phyloP scores from a whole-genome alignment of 2,329 filamentous ascomycete species.

The Clonostachys byssicola region DNA sequence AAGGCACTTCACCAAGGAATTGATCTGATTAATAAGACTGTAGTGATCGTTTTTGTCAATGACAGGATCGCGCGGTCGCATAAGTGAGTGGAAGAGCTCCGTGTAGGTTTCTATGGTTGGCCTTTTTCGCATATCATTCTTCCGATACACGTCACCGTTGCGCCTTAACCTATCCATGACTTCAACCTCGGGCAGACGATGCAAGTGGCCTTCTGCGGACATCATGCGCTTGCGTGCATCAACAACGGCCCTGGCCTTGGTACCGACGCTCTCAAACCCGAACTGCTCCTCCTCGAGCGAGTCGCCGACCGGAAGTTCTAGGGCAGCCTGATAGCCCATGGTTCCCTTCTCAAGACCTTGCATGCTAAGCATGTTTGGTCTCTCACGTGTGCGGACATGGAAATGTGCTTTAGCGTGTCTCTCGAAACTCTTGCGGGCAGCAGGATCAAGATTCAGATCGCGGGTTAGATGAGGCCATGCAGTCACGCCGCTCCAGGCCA shows the following conservation, averaged over 20 bases:
- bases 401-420: constrained; percentile 50
- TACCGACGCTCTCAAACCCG: constrained; percentile 51
- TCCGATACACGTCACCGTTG: constrained; percentile 50
- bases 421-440: constrained; percentile 32
- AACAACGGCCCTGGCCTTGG: constrained; percentile 48
- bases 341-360: constrained; percentile 69
- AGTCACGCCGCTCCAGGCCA: constrained; percentile 59
- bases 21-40: constrained; percentile 66
- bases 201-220: constrained; percentile 46
- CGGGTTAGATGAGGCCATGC: constrained; percentile 59
- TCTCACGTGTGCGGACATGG: constrained; percentile 53
- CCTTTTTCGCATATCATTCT: constrained; percentile 44
- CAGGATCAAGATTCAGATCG: constrained; percentile 39
- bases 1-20: constrained; percentile 62
- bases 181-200: constrained; percentile 50
- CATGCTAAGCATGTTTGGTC: constrained; percentile 70
- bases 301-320: constrained; percentile 63
- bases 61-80: constrained; percentile 51
- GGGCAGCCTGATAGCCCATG: constrained; percentile 63
- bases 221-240: constrained; percentile 56
- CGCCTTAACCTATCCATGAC: constrained; percentile 56
- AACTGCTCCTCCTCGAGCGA: constrained; percentile 59
- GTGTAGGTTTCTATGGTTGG: constrained; percentile 56
- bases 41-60: constrained; percentile 56
- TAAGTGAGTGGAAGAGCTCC: constrained; percentile 55